A percentile compares a stretch with the other conserved stretches of the same genome.
These are phyloP conservation scores for Candida lessepsii DNA, from an alignment of 805 yeast genomes.

Conservation along the genomic window DNA sequence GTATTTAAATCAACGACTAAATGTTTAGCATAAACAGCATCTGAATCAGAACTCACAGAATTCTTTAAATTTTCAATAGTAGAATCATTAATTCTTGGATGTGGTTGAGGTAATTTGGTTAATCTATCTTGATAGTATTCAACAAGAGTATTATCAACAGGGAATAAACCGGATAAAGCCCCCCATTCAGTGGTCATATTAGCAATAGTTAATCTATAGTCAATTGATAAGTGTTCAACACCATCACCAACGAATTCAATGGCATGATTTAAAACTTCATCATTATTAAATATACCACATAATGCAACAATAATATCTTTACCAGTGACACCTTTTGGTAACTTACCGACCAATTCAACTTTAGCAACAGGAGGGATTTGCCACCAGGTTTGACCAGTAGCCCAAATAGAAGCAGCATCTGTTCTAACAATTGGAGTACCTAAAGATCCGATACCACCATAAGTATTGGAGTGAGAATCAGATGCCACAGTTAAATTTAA, in stretches of 20 bases:
- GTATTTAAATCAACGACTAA: conserved; percentile 76
- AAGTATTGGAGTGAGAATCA: conserved; percentile 96
- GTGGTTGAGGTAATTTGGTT: conserved; percentile 60
- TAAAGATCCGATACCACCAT: conserved; percentile 93
- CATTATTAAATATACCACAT: conserved; percentile 90
- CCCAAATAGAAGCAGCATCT: conserved; percentile 99
- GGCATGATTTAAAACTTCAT: conserved; percentile 90
- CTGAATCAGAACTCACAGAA: conserved; percentile 56
- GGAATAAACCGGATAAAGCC: conserved; percentile 94
- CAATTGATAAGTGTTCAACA: conserved; percentile 64
- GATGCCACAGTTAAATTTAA: conserved; percentile 91
- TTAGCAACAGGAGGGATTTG: conserved; percentile 98
- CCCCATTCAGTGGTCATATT: conserved; percentile 99
- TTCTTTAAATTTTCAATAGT: conserved; percentile 56
- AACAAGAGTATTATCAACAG: conserved; percentile 80
- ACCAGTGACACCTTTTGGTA: conserved; percentile 89
- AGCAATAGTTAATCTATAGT: conserved; percentile 88
- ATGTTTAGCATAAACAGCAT: conserved; percentile 86
- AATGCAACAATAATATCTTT: conserved; percentile 95
- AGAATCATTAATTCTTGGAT: conserved; percentile 73
- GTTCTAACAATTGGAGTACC: conserved; percentile 99
- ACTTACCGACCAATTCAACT: conserved; percentile 78
- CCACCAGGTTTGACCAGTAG: conserved; percentile 99
- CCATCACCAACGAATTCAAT: conserved; percentile 91
- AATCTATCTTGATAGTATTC: conserved; percentile 74